Conservation (phyloP, 2,329 filamentous ascomycete species). For the Aspergillus clavatus region DNA sequence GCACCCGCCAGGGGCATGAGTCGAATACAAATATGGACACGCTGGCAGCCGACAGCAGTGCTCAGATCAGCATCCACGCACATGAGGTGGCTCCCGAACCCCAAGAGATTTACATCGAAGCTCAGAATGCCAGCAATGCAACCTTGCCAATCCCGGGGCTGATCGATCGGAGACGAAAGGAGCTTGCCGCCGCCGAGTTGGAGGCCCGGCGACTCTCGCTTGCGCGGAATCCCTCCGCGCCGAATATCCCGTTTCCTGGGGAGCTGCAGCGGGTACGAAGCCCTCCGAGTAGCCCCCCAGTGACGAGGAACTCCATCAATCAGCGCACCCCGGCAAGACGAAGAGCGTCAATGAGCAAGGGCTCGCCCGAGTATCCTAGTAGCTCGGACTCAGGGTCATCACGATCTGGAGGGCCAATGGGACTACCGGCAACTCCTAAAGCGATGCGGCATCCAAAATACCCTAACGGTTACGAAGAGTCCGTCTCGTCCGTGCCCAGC, state of each 20-base stretch:
- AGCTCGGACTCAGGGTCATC: constrained; percentile 38
- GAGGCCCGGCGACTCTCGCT: constrained; percentile 83
- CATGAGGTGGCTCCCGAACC: constrained; percentile 7
- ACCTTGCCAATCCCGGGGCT: constrained; percentile 35
- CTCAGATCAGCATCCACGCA: constrained; percentile 5
- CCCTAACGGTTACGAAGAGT: constrained; percentile 44
- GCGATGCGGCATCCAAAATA: constrained; percentile 81
- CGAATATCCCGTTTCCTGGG: constrained; percentile 71
- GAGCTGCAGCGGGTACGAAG: constrained; percentile 44
- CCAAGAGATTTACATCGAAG: constrained; percentile 16
- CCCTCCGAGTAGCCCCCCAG: constrained; percentile 43
- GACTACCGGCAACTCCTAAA: constrained; percentile 84
- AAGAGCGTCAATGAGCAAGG: constrained; percentile 30
- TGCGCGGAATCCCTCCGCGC: constrained; percentile 72
- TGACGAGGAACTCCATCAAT: constrained; percentile 28
- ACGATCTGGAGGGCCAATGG: constrained; percentile 54
- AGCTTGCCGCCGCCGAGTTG: constrained; percentile 74
- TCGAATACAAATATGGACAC: constrained; percentile 11
- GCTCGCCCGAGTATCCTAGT: constrained; percentile 37
- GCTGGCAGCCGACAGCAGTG: constrained; percentile 8
- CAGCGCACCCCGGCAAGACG: constrained; percentile 30
- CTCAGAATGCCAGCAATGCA: constrained; percentile 19
- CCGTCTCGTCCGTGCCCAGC: constrained; percentile 51
- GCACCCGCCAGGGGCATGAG: constrained; percentile 32
- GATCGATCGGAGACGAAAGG: constrained; percentile 65